Conservation (phyloP, 2,329 filamentous ascomycete genomes). For the Tricladium varicosporioides region DNA sequence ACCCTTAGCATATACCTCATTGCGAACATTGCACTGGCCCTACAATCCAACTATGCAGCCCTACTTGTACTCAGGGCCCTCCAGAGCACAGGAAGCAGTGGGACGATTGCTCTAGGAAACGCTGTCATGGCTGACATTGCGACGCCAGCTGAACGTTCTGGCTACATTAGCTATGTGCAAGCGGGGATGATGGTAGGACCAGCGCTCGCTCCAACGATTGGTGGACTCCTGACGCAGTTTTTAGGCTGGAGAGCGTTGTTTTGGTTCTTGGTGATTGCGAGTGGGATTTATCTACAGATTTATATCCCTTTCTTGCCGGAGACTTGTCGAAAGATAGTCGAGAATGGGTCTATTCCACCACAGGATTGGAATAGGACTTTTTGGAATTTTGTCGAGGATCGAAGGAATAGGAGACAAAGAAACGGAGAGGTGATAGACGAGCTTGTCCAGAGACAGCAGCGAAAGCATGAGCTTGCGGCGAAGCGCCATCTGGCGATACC, state of each 20-base stretch:
- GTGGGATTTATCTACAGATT: slow-evolving; percentile 34
- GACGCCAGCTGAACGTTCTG: slow-evolving; percentile 64
- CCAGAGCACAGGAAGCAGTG: slow-evolving; percentile 58
- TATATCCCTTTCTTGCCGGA: slow-evolving; percentile 42
- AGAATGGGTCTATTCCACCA: slow-evolving; percentile 29
- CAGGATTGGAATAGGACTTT: neutral
- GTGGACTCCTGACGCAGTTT: slow-evolving; percentile 29
- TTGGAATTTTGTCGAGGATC: neutral
- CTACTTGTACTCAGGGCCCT: slow-evolving; percentile 52
- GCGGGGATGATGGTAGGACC: slow-evolving; percentile 1
- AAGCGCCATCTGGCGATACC: slow-evolving; percentile 13
- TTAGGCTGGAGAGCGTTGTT: slow-evolving; percentile 26
- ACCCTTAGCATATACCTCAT: slow-evolving; percentile 51
- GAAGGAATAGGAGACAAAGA: neutral
- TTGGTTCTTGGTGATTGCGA: slow-evolving; percentile 34
- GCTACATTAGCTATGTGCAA: slow-evolving; percentile 37
- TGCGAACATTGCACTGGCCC: slow-evolving; percentile 51
- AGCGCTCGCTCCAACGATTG: slow-evolving; percentile 30
- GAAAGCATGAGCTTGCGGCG: neutral
- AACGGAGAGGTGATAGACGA: too few relatives aligned
- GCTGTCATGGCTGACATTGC: slow-evolving; percentile 70
- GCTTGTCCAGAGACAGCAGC: too few relatives aligned
- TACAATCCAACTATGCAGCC: slow-evolving; percentile 44
- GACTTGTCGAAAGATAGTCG: slow-evolving; percentile 38
- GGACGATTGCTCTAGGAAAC: slow-evolving; percentile 55